Base-by-base conservation (phyloP, 345 rosid species). In the Pugionium cornutum region DNA sequence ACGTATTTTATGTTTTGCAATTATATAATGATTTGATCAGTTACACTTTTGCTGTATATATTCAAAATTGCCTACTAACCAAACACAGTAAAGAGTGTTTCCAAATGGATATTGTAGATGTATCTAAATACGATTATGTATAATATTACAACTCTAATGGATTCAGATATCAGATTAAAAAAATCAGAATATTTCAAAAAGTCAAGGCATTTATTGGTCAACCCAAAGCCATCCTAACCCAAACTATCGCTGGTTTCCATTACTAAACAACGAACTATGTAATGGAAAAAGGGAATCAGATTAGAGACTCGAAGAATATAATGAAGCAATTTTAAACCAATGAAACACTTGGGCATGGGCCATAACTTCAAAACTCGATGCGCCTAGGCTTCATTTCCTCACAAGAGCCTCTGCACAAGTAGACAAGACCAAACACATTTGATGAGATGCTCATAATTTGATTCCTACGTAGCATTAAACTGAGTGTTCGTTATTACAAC, bases 131-230 rank as follows among this genome's bases (percentile, higher is more conserved):
- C 5, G 4, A 6, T 36, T 36, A 36, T 36, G 40, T 36, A 36
- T 3, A 4, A 36, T 3, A 4, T 8, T 40, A 64, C 42, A 64
- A 40, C 52, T 29, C 32, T 32, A 58, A 10, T 30, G 18, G 10
- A 40, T 25, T 40, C 29, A 44, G 29, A 37, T 27, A 8, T 18
- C 18, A 55, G 43, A 5, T 32, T n/a, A n/a, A n/a, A 32, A 37
- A 29, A 48, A 8, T 10, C 43, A 0, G 11, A 57, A 31, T 9
- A 33, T 18, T 58, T 7, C 3, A 60, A 58, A 59, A 58, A 4
- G 68, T 70, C 35, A 45, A n/a, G 44, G 9, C 30, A 32, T 62
- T 62, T 63, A 63, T 71, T 71, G 58, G 63, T 62, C 69, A 69
- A 2, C 9, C 45, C 6, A n/a, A 49, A 58, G 11, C 4, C 55